These are phyloP conservation scores for Suhomyces atakaporum DNA, from an alignment of 1,139 yeast genomes.

Conservation along the genomic window DNA sequence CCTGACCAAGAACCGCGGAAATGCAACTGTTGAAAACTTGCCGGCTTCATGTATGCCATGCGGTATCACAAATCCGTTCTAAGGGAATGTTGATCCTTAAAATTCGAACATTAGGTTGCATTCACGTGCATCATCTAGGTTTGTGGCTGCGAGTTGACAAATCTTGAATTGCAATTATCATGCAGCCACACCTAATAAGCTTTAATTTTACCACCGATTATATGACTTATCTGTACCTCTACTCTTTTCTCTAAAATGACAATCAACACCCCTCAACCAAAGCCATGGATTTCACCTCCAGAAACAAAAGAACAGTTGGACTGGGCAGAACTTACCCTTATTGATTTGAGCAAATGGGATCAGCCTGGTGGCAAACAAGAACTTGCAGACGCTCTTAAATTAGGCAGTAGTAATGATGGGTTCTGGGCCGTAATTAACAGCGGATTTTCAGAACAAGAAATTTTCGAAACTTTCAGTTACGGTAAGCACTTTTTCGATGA, in stretches of 20 bases:
- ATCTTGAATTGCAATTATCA: no score
- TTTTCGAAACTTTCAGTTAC: conserved; percentile 28
- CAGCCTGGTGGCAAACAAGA: conserved; percentile 28
- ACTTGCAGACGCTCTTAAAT: conserved; percentile 28
- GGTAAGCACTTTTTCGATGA: conserved; percentile 33
- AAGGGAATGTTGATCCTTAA: no score
- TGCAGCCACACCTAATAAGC: no score
- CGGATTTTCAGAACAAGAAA: conserved; percentile 29
- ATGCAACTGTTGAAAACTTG: no score
- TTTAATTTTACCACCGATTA: no score
- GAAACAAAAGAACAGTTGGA: conserved; percentile 30
- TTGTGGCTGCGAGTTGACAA: no score
- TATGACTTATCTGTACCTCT: not conserved
- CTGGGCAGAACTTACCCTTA: conserved; percentile 33
- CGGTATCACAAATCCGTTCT: no score
- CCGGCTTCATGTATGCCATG: no score
- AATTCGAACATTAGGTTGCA: no score
- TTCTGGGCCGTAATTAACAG: conserved; percentile 34
- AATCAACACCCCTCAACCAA: conserved; percentile 6
- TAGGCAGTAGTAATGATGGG: conserved; percentile 33
- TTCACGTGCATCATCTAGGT: no score
- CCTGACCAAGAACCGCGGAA: no score
- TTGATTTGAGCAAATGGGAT: conserved; percentile 32
- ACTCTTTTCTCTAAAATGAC: not conserved
- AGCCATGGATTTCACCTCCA: conserved; percentile 28